Conservation (phyloP, 2,329 filamentous ascomycete species). For the Apiospora saccharicola region DNA sequence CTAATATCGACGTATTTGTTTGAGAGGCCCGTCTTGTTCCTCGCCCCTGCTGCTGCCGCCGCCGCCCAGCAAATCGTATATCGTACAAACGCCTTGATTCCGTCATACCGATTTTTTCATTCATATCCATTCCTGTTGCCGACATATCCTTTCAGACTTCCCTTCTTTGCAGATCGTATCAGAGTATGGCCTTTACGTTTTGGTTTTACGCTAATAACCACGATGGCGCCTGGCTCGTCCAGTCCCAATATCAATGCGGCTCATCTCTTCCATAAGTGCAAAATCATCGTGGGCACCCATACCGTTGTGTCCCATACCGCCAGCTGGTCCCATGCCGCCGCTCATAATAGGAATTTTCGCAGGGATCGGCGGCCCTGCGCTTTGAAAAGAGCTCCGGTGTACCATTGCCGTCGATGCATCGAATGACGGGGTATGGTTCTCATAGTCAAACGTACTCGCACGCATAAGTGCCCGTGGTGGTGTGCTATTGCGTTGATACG, state of each 20-base stretch:
- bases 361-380: constrained; percentile 66
- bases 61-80: background rate
- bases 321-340: constrained; percentile 41
- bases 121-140: background rate
- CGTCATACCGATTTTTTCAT: background rate
- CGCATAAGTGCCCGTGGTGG: constrained; percentile 53
- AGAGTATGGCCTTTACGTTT: background rate
- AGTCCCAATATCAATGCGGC: constrained; percentile 69
- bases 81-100: background rate
- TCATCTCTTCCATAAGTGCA: constrained; percentile 76
- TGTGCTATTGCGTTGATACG: constrained; percentile 59
- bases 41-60: background rate
- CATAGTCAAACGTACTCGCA: constrained; percentile 61
- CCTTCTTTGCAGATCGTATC: constrained; percentile 12
- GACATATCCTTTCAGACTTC: background rate
- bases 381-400: constrained; percentile 42
- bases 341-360: constrained; percentile 71
- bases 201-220: constrained; percentile 34
- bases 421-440: constrained; percentile 57
- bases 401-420: constrained; percentile 36
- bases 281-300: constrained; percentile 55
- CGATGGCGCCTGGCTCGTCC: constrained; percentile 62
- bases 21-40: background rate
- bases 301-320: constrained; percentile 34
- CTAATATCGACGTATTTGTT: background rate